These are phyloP conservation scores for Hypsizygus marmoreus DNA, from an alignment of 768 basidiomycete genomes.

Conservation along the genomic window DNA sequence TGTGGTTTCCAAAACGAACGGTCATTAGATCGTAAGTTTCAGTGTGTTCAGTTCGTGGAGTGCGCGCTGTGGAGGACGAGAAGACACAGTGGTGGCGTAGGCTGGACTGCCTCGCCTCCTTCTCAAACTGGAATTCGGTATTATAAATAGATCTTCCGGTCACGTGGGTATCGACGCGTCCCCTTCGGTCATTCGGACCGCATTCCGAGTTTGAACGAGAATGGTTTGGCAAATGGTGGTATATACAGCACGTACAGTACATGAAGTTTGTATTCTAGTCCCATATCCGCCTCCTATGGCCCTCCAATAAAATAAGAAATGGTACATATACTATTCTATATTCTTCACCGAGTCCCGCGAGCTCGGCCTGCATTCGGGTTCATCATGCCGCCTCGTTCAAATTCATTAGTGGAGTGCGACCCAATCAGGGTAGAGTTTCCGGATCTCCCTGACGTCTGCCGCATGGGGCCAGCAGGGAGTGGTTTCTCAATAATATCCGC, in stretches of 20 bases:
- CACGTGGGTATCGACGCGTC: slow-evolving; percentile 3
- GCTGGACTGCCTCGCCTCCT: too few relatives aligned
- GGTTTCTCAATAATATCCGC: slow-evolving; percentile 21
- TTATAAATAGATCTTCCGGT: neutral
- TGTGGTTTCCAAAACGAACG: slow-evolving; percentile 58
- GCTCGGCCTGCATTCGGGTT: slow-evolving; percentile 36
- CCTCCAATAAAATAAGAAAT: slow-evolving; percentile 2
- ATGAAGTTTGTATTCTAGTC: too few relatives aligned
- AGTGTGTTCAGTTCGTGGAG: too few relatives aligned
- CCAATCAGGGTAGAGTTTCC: slow-evolving; percentile 35
- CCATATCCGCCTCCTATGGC: neutral
- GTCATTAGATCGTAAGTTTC: slow-evolving; percentile 47
- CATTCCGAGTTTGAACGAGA: slow-evolving; percentile 1
- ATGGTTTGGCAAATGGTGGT: too few relatives aligned
- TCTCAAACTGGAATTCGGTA: neutral
- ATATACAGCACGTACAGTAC: too few relatives aligned
- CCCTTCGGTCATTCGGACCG: neutral
- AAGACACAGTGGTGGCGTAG: too few relatives aligned
- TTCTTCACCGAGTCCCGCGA: slow-evolving; percentile 23
- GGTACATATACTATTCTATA: slow-evolving; percentile 15
- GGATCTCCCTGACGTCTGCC: slow-evolving; percentile 32
- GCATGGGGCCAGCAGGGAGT: slow-evolving; percentile 26
- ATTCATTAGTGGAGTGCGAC: slow-evolving; percentile 31
- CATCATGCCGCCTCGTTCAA: slow-evolving; percentile 44
- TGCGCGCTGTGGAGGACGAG: too few relatives aligned